Evolutionary conservation across 169 alveolate genomes (phyloP).

Genomic region (Theileria luwenshuni): DNA sequence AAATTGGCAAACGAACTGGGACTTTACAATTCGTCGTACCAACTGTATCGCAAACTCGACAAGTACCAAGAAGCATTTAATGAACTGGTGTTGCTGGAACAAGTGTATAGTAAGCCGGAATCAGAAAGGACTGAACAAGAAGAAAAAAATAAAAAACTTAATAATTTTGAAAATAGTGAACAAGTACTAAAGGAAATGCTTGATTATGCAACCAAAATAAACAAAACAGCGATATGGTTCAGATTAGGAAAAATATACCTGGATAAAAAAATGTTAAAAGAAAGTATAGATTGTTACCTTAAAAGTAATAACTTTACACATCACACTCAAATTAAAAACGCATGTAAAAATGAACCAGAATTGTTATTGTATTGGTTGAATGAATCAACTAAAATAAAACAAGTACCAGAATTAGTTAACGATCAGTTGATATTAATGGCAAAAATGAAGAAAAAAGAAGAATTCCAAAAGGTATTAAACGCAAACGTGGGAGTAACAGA

Average conservation of each 20-base stretch:
- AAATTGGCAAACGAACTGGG: slow-evolving; percentile 41
- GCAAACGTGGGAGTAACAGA: slow-evolving; percentile 46
- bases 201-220: slow-evolving; percentile 73
- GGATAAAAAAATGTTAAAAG: slow-evolving; percentile 82
- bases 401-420: slow-evolving; percentile 67
- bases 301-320: slow-evolving; percentile 90
- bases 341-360: slow-evolving; percentile 33
- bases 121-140: slow-evolving; percentile 67
- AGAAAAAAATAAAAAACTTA: not conserved
- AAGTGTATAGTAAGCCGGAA: not conserved
- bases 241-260: slow-evolving; percentile 94
- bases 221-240: slow-evolving; percentile 90
- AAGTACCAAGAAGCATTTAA: slow-evolving; percentile 44
- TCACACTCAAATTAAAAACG: slow-evolving; percentile 75
- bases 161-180: not conserved
- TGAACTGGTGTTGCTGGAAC: slow-evolving; percentile 37
- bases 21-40: slow-evolving; percentile 26
- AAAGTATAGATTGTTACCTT: slow-evolving; percentile 93
- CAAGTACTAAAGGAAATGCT: slow-evolving; percentile 37
- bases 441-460: slow-evolving; percentile 59
- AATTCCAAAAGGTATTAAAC: slow-evolving; percentile 56
- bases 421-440: slow-evolving; percentile 70
- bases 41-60: slow-evolving; percentile 29
- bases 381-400: slow-evolving; percentile 41
- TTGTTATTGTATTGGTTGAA: slow-evolving; percentile 40